Evolutionary conservation across 805 yeast genomes (phyloP), one percentile per base, ranked within the genome.

Genomic region (Yamadazyma phyllophila): DNA sequence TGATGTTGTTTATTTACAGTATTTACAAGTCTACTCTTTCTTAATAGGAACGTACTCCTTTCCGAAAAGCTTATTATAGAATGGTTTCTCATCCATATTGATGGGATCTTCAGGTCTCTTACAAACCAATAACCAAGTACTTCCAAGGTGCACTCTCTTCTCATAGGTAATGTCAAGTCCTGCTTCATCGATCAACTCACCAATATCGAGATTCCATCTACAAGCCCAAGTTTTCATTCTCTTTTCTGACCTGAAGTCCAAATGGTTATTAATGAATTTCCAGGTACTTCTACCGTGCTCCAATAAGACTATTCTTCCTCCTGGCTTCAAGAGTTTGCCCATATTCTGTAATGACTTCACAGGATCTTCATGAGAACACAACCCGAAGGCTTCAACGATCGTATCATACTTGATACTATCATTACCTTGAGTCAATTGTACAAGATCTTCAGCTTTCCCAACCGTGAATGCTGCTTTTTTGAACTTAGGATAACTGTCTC

Each of bases 331-430:
- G 33, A 94, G 66, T 24, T 69, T 57, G 12, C 76, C 71, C 82
- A 94, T 88, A 57, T 87, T 88, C 50, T 81, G 67, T 56, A 94
- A 69, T 0, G 96, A 95, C 48, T 68, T 71, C 1, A 87, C 89
- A 0, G 99, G 99, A 60, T 94, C 96, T 54, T 91, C 85, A 59
- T 94, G 97, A 0, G 98, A 91, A 66, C 99, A 94, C 38, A 94
- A 70, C 0, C 99, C 99, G 68, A 94, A 94, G 0, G 97, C 88
- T 65, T 94, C 98, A 39, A 88, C 76, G 17, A 94, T 85, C 0
- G 97, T 91, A 61, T 94, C 99, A 61, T 92, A 94, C 58, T 82
- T 82, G 48, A 85, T 74, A 16, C 61, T 47, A 3, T 55, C 48
- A 12, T 49, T 51, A 16, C 60, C 63, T 31, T 59, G 49, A 1